Evolutionary conservation across 345 rosid species (phyloP), one percentile per base, ranked within the genome.

Genomic region (Gossypium ekmanianum): DNA sequence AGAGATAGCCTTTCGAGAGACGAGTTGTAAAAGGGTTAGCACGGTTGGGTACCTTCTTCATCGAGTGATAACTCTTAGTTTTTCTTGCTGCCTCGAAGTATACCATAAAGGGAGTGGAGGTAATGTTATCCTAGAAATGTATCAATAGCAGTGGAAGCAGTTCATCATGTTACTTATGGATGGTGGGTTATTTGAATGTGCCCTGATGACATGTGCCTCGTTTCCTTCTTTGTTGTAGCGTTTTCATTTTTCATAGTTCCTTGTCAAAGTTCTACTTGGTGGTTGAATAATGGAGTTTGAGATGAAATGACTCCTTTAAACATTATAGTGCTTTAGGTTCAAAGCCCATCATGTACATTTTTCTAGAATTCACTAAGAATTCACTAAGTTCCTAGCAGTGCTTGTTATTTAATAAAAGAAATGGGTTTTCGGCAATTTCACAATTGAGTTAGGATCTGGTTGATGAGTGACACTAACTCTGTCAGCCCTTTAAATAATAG

Each of bases 11-110:
- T 61, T 71, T 61, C 80, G 41, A 89, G 80, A 74, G 98, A 92
- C 76, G 98, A 94, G 86, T 75, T 94, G 79, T 92, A 79, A 84
- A 34, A 76, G 58, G 44, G 75, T 68, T 71, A 48, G 51, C 59
- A 12, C 9, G 2, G 2, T 34, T 34, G 29, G 4, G 2, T 24
- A 43, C 26, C 45, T 47, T 39, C 45, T n/a, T 26, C 45, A 20
- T 29, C 27, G 10, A 70, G 16, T 18, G 26, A 17, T 17, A 9
- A 16, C 13, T 18, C 26, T 29, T 41, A 50, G 10, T 51, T 13
- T 56, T 24, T 22, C 17, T 45, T 22, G 66, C 56, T 7, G 45
- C 20, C 20, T 45, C 18, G 8, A 59, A 12, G 79, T 75, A 34
- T 34, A 61, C 27, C 10, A 29, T 45, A 51, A 56, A 43, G 59